Conservation (phyloP, 192 early-diverging fungal species). For the Entomortierella chlamydospora region DNA sequence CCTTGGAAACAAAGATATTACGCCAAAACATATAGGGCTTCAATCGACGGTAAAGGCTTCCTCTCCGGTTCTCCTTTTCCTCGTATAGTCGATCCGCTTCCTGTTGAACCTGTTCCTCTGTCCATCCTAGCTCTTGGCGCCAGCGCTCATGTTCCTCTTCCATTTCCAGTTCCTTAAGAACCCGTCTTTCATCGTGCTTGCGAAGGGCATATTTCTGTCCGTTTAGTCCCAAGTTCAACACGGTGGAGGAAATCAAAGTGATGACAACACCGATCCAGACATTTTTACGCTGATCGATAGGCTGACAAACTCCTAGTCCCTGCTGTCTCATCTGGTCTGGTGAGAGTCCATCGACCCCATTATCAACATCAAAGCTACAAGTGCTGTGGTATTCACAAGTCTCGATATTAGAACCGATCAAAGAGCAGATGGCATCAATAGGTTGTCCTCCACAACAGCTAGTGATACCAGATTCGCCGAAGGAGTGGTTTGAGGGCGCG, state of each 20-base stretch:
- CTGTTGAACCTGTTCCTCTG: slow-evolving; percentile 41
- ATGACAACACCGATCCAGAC: slow-evolving; percentile 83
- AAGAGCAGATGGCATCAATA: slow-evolving; percentile 53
- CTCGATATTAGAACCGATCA: slow-evolving; percentile 62
- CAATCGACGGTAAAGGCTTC: slow-evolving; percentile 37
- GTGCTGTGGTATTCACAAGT: slow-evolving; percentile 56
- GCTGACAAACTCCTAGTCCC: slow-evolving; percentile 58
- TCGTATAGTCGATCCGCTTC: slow-evolving; percentile 34
- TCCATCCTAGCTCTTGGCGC: slow-evolving; percentile 47
- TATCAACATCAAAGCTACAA: slow-evolving; percentile 46
- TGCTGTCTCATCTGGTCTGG: slow-evolving; percentile 25
- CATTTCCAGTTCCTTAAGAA: slow-evolving; percentile 42
- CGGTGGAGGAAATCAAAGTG: slow-evolving; percentile 71
- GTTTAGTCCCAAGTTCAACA: slow-evolving; percentile 83
- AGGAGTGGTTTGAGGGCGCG: slow-evolving; percentile 56
- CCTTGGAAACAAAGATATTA: slow-evolving; percentile 54
- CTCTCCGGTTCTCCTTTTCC: slow-evolving; percentile 31
- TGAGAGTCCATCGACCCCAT: background rate
- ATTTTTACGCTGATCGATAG: slow-evolving; percentile 61
- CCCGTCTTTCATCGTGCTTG: slow-evolving; percentile 67
- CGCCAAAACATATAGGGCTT: slow-evolving; percentile 58
- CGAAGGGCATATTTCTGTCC: slow-evolving; percentile 83
- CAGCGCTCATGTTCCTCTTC: slow-evolving; percentile 52
- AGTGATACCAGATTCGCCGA: slow-evolving; percentile 1
- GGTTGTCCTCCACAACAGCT: slow-evolving; percentile 68